Conservation (phyloP, 2,329 filamentous ascomycete species). For the Fusarium sp. region DNA sequence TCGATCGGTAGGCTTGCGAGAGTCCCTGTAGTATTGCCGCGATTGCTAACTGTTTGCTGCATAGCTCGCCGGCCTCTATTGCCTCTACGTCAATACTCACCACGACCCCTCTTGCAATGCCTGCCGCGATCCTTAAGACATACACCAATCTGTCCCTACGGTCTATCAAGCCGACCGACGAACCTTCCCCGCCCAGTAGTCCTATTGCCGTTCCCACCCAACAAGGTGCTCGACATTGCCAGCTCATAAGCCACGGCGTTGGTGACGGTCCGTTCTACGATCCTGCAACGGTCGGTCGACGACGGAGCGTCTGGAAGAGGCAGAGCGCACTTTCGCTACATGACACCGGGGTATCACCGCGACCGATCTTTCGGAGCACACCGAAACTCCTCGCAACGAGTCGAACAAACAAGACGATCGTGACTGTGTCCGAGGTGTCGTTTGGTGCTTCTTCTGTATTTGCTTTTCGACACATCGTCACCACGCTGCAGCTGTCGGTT, state of each 20-base stretch:
- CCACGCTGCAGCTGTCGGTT: constrained; percentile 10
- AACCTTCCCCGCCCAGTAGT: background rate
- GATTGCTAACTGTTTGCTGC: background rate
- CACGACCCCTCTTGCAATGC: background rate
- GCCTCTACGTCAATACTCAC: background rate
- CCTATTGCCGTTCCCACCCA: constrained; percentile 11
- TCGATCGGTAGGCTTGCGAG: background rate
- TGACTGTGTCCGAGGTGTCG: background rate
- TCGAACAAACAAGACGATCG: background rate
- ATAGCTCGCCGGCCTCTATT: background rate
- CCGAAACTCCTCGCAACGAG: constrained; percentile 6
- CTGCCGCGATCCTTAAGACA: background rate
- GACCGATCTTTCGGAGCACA: background rate
- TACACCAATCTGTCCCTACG: background rate
- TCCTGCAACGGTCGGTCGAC: background rate
- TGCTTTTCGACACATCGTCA: constrained; percentile 8
- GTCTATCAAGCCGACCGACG: constrained; percentile 3
- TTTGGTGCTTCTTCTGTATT: background rate
- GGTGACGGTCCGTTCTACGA: background rate
- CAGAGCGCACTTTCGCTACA: background rate
- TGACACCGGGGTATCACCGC: constrained; percentile 2
- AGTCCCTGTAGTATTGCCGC: rapidly evolving
- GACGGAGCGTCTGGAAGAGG: background rate
- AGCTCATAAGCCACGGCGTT: constrained; percentile 12
- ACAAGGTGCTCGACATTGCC: constrained; percentile 1